Evolutionary conservation across 768 basidiomycete genomes (phyloP), one percentile per base, ranked within the genome.

Genomic region (Leccinellum rugosiceps): DNA sequence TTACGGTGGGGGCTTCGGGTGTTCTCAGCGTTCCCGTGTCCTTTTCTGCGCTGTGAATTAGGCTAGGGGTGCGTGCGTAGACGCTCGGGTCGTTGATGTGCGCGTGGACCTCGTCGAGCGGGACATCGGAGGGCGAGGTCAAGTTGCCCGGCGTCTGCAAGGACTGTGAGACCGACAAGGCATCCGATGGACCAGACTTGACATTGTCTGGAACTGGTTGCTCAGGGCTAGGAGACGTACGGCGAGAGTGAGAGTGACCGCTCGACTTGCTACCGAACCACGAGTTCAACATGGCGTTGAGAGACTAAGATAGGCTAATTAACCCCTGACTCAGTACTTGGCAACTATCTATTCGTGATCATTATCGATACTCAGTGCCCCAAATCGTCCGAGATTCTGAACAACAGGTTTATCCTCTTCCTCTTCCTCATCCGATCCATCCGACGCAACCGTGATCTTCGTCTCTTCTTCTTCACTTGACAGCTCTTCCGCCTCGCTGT

Each of bases 261-360:
- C 65, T 66, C 10, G 70, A 73, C 56, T 60, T 61, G 61, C 63
- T 74, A 52, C 67, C 43, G n/a, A 69, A 59, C 73, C 71, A 74
- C 52, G 68, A 65, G 50, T 56, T 61, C 57, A 68, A 63, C 71
- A 72, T 71, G 26, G 50, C 5, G n/a, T n/a, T n/a, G 31, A 58
- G 28, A 46, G 46, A 48, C 62, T 52, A 35, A 35, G 41, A 53
- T 50, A 46, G 48, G 61, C 1, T 14, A 62, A 62, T 56, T 52
- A 38, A 41, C 57, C 52, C 58, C 56, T 58, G 60, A 38, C 35
- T 4, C 1, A 7, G 28, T n/a, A 8, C 6, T 3, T 59, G n/a
- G n/a, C n/a, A n/a, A n/a, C 50, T 53, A 43, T 35, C 52, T 69
- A 67, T 30, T 65, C 23, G 6, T 7, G 30, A 10, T 53, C 6